Conservation (phyloP, 768 basidiomycete genomes). For the Podaxis carcinomalis region DNA sequence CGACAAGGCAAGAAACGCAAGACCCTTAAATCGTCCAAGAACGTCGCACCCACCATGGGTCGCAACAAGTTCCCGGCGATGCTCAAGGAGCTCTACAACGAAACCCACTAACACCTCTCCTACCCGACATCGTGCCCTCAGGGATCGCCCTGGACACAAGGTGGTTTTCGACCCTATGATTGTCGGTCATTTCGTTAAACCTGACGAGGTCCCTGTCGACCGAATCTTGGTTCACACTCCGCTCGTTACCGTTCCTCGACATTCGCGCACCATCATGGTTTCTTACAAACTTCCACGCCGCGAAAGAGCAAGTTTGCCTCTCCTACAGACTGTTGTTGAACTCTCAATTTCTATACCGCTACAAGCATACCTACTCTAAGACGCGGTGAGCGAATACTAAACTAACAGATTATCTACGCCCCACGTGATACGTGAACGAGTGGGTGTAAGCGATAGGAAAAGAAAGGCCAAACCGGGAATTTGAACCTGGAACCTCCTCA, state of each 20-base stretch:
- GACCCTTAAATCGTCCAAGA: conserved; percentile 7
- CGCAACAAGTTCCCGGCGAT: conserved; percentile 11
- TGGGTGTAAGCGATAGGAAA: too few species aligned
- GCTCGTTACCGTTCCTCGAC: conserved; percentile 3
- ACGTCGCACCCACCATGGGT: conserved; percentile 18
- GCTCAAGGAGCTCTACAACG: conserved; percentile 1
- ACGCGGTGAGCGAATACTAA: too few species aligned
- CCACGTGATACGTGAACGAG: too few species aligned
- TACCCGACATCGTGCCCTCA: conserved; percentile 13
- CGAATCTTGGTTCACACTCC: background rate
- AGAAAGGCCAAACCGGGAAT: conserved; percentile 64
- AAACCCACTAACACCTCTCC: conserved; percentile 9
- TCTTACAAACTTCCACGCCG: conserved; percentile 1
- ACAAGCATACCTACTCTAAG: too few species aligned
- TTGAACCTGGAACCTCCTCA: conserved; percentile 78
- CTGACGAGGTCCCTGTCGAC: background rate
- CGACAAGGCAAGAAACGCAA: conserved; percentile 20
- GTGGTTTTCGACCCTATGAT: background rate
- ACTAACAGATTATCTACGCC: too few species aligned
- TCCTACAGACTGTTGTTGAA: background rate
- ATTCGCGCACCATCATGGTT: background rate
- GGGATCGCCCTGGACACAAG: conserved; percentile 11
- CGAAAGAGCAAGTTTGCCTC: background rate
- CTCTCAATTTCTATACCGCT: too few species aligned
- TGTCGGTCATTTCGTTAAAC: background rate